A percentile compares a stretch with the other conserved stretches of the same genome.
These are phyloP conservation scores for Sarocladium brachiariae DNA, from an alignment of 2,329 filamentous ascomycete species.

Conservation along the genomic window DNA sequence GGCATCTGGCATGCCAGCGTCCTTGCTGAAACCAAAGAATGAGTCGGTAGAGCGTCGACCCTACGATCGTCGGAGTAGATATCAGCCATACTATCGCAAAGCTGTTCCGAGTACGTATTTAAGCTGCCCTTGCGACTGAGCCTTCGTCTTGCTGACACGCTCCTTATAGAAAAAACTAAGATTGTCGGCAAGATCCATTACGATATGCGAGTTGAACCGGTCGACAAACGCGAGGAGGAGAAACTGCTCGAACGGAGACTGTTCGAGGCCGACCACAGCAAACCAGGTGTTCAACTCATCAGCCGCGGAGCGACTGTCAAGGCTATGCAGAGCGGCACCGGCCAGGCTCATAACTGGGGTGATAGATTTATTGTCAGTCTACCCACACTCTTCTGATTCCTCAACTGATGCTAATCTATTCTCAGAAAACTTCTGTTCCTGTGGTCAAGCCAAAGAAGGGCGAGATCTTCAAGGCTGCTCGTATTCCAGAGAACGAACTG, in stretches of 20 bases:
- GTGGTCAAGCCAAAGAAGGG: slow-evolving; percentile 52
- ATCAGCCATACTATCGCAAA: slow-evolving; percentile 58
- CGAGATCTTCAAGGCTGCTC: slow-evolving; percentile 74
- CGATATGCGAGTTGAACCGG: slow-evolving; percentile 68
- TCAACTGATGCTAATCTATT: not conserved
- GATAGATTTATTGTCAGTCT: slow-evolving; percentile 51
- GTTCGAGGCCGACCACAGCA: slow-evolving; percentile 41
- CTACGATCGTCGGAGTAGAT: slow-evolving; percentile 37
- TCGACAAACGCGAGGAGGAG: slow-evolving; percentile 64
- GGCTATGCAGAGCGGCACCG: slow-evolving; percentile 34
- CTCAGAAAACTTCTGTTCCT: slow-evolving; percentile 45
- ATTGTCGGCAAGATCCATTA: slow-evolving; percentile 66
- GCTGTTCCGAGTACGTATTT: slow-evolving; percentile 64
- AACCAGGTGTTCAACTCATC: slow-evolving; percentile 43
- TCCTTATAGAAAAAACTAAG: slow-evolving; percentile 66
- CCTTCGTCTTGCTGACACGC: slow-evolving; percentile 16
- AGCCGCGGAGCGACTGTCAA: slow-evolving; percentile 37
- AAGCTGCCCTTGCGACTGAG: not conserved
- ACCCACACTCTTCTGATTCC: not conserved
- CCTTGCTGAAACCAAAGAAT: slow-evolving; percentile 36
- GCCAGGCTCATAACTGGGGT: slow-evolving; percentile 24
- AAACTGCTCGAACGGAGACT: slow-evolving; percentile 54
- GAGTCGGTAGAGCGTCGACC: slow-evolving; percentile 34
- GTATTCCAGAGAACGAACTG: slow-evolving; percentile 83
- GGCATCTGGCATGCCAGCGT: slow-evolving; percentile 51